These are phyloP conservation scores for Emericellopsis atlantica DNA, from an alignment of 2,329 filamentous ascomycete species.

Conservation along the genomic window DNA sequence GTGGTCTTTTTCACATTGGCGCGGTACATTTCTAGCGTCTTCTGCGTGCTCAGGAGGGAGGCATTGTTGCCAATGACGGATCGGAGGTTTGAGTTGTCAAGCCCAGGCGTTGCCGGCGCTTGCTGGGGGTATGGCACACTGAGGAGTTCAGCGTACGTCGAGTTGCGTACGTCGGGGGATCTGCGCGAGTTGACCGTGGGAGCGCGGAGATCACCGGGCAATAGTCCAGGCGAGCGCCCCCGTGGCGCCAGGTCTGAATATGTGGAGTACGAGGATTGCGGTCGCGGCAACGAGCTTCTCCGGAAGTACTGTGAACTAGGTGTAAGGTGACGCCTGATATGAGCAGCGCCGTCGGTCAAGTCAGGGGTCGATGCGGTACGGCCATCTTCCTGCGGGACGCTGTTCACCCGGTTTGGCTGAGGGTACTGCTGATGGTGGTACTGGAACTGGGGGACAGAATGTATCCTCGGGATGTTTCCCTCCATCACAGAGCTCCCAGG, in stretches of 20 bases:
- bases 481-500: conserved; percentile 37
- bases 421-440: conserved; percentile 44
- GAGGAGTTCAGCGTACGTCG: conserved; percentile 46
- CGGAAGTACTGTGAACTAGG: conserved; percentile 41
- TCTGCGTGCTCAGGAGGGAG: conserved; percentile 77
- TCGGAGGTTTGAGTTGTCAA: conserved; percentile 74
- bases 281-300: conserved; percentile 51
- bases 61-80: conserved; percentile 77
- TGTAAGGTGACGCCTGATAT: conserved; percentile 50
- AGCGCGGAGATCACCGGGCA: conserved; percentile 27
- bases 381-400: conserved; percentile 26
- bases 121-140: conserved; percentile 72
- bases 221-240: conserved; percentile 45
- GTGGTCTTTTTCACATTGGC: conserved; percentile 96
- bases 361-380: conserved; percentile 37
- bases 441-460: conserved; percentile 43
- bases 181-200: conserved; percentile 37
- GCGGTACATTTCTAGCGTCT: conserved; percentile 96
- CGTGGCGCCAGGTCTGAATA: conserved; percentile 55
- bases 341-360: conserved; percentile 32
- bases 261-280: conserved; percentile 64
- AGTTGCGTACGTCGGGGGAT: conserved; percentile 40
- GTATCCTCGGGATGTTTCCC: conserved; percentile 24
- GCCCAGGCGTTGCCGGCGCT: conserved; percentile 47
- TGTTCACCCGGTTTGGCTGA: conserved; percentile 26